Evolutionary conservation across 2,329 filamentous ascomycete genomes (phyloP).

Genomic region (Microsporum canis): DNA sequence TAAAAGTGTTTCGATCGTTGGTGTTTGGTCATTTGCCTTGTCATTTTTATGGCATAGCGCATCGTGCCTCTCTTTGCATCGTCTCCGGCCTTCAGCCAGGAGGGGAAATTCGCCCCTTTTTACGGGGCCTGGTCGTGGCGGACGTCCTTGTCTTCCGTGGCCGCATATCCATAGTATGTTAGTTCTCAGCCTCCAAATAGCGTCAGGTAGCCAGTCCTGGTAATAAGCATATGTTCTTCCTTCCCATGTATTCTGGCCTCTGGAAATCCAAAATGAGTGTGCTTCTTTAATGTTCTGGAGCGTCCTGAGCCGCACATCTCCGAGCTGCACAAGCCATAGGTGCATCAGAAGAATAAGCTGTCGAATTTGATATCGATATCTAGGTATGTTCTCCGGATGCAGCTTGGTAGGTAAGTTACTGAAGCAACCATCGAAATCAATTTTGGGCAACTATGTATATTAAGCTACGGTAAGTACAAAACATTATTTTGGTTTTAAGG

Average conservation of each 20-base stretch:
- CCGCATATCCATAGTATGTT: neutral
- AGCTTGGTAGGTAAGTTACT: conserved; percentile 7
- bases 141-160: neutral
- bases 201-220: conserved; percentile 14
- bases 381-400: neutral
- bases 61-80: neutral
- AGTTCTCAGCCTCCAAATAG: neutral
- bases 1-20: neutral
- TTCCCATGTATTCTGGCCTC: conserved; percentile 9
- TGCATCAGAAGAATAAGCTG: conserved; percentile 13
- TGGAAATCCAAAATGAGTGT: conserved; percentile 15
- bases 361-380: conserved; percentile 10
- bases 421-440: neutral
- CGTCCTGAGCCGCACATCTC: conserved; percentile 7
- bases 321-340: conserved; percentile 17
- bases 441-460: conserved; percentile 10
- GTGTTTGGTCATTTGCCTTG: neutral
- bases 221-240: conserved; percentile 14
- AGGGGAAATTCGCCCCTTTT: neutral
- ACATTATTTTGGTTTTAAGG: neutral
- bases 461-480: neutral
- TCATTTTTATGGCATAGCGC: neutral
- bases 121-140: neutral
- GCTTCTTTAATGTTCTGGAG: conserved; percentile 13
- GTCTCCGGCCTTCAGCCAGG: neutral